phyloP scores from a whole-genome alignment of 331 rosid species.

The Arachis monticola region DNA sequence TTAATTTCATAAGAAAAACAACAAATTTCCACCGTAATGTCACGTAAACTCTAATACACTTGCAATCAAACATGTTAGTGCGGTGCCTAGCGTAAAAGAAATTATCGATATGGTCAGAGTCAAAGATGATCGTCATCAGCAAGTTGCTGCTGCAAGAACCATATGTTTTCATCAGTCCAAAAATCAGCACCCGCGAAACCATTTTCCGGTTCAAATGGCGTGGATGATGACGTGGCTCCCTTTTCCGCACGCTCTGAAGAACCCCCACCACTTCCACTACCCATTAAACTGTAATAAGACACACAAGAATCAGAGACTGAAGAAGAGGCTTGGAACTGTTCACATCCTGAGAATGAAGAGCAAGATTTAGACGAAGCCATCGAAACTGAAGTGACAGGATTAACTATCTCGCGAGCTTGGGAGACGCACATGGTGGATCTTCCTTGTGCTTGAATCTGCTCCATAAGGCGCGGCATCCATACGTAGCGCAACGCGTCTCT shows the following conservation, averaged over 20 bases:
- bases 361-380: conserved; percentile 32
- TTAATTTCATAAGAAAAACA: too few relatives aligned
- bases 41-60: not conserved
- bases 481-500: conserved; percentile 79
- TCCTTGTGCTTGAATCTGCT: conserved; percentile 56
- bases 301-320: conserved; percentile 41
- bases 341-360: conserved; percentile 35
- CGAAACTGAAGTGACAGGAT: not conserved
- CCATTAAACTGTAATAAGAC: conserved; percentile 26
- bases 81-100: conserved; percentile 5
- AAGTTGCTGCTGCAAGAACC: conserved; percentile 80
- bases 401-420: too few relatives aligned
- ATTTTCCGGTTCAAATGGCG: conserved; percentile 20
- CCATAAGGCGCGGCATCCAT: conserved; percentile 92
- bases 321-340: conserved; percentile 30
- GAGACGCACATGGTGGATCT: conserved; percentile 8
- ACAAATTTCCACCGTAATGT: too few relatives aligned
- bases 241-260: not conserved
- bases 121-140: conserved; percentile 33
- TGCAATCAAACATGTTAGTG: too few relatives aligned
- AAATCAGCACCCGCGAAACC: conserved; percentile 53
- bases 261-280: not conserved
- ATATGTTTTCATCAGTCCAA: conserved; percentile 77
- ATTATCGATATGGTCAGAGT: conserved; percentile 3
- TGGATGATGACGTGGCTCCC: not conserved